Evolutionary conservation across 257 asterid species (phyloP), one percentile per base, ranked within the genome.

Genomic region (Nicotiana otophora): DNA sequence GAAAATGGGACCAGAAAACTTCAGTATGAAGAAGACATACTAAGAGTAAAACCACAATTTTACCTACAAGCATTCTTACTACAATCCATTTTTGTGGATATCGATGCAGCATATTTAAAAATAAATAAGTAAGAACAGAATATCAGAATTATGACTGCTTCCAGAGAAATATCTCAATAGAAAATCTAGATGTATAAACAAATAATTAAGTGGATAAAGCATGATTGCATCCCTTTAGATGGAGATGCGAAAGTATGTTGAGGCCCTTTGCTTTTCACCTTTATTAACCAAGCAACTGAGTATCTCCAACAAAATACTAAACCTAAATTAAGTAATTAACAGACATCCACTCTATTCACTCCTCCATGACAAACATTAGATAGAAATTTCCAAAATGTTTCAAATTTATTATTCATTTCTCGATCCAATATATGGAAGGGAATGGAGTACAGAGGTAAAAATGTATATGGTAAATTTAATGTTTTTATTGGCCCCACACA

Each of bases 1-100:
- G 92, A 82, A 88, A 85, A 76, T 48, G 46, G 28, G n/a, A 75
- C 26, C 63, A 75, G 46, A 51, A 74, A 7, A 11, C 69, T 74
- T 74, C 79, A 72, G 79, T 20, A 55, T 48, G 23, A 72, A 72
- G 79, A 72, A 72, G 51, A 14, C 62, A 74, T 74, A 12, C 42
- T 74, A 16, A 51, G 42, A 15, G 63, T 74, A 74, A 19, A 28
- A 20, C 63, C 62, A 26, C 61, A 74, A 23, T 48, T 48, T 51
- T 51, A 48, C 62, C 80, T 7, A 74, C 34, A 7, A 74, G 26
- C 9, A 7, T 14, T 74, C 42, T 36, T 23, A 74, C 28, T 26
- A 74, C 15, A 61, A 26, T 48, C 80, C 42, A 74, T 48, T 74
- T 74, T 74, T 74, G 80, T 74, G 26, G 39, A 39, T 10, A 39